Conservation (phyloP, 257 asterid genomes). For the Voacanga thouarsii region DNA sequence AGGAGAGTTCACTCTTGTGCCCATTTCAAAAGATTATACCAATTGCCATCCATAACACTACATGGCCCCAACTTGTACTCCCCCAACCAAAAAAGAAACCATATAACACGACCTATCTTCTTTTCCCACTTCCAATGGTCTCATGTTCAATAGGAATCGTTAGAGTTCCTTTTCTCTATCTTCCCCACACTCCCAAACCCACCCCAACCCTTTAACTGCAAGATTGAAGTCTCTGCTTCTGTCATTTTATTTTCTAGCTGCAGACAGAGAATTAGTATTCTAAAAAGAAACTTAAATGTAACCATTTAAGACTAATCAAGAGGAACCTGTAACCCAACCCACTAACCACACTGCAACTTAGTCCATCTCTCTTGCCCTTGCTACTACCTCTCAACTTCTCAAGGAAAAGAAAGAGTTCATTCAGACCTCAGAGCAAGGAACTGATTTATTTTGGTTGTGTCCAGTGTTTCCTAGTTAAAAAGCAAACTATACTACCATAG, state of each 20-base stretch:
- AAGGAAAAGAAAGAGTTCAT: not conserved
- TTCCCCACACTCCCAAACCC: not conserved
- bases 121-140: not conserved
- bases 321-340: not conserved
- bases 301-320: not conserved
- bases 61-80: too few species aligned
- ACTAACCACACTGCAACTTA: not conserved
- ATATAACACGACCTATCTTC: too few species aligned
- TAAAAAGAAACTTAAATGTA: not conserved
- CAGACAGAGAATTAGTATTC: not conserved
- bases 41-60: too few species aligned
- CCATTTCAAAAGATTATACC: too few species aligned
- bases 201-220: not conserved
- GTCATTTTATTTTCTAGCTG: not conserved
- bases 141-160: not conserved
- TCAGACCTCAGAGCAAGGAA: too few species aligned
- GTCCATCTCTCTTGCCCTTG: not conserved
- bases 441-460: too few species aligned
- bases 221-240: not conserved
- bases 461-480: too few species aligned
- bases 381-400: not conserved
- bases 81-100: too few species aligned
- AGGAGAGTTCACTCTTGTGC: too few species aligned
- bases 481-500: too few species aligned
- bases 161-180: not conserved